phyloP scores from a whole-genome alignment of 2,329 filamentous ascomycete genomes.

The Didymosphaeria variabile region DNA sequence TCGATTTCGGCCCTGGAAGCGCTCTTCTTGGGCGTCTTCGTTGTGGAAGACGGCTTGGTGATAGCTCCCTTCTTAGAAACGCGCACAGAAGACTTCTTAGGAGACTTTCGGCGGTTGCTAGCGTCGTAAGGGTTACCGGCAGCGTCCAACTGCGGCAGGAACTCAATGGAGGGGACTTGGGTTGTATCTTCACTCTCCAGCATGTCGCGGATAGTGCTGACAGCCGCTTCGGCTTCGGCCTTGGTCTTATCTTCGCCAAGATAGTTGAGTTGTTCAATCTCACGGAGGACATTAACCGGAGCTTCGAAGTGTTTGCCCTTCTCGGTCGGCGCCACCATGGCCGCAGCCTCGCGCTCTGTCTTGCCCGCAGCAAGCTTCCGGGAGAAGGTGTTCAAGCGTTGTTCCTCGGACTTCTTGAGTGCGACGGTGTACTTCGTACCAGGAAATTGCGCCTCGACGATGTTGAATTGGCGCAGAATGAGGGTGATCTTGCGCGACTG shows the following conservation, averaged over 20 bases:
- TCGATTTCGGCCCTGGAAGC: neutral
- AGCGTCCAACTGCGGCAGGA: conserved; percentile 37
- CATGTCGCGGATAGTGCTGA: conserved; percentile 41
- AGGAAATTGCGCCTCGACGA: conserved; percentile 41
- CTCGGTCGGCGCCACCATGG: conserved; percentile 18
- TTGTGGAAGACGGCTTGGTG: conserved; percentile 4
- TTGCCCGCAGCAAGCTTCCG: conserved; percentile 32
- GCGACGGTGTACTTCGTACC: conserved; percentile 43
- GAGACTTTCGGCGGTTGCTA: conserved; percentile 15
- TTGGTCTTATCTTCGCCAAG: conserved; percentile 34
- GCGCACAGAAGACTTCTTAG: conserved; percentile 19
- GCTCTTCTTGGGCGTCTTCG: conserved; percentile 6
- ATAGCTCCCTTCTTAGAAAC: conserved; percentile 1
- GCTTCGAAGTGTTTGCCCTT: conserved; percentile 41
- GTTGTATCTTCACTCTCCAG: conserved; percentile 34
- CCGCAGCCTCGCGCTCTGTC: conserved; percentile 20
- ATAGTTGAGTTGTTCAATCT: conserved; percentile 31
- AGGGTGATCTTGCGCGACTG: conserved; percentile 45
- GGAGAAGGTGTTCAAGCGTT: conserved; percentile 41
- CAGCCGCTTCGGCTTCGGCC: conserved; percentile 29
- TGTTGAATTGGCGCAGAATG: conserved; percentile 44
- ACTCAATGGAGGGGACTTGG: conserved; percentile 43
- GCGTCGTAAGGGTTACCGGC: conserved; percentile 18
- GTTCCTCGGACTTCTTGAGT: conserved; percentile 48
- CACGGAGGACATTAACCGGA: conserved; percentile 44